These are phyloP conservation scores for Aspergillus panamensis DNA, from an alignment of 495 filamentous ascomycete genomes.

Conservation along the genomic window DNA sequence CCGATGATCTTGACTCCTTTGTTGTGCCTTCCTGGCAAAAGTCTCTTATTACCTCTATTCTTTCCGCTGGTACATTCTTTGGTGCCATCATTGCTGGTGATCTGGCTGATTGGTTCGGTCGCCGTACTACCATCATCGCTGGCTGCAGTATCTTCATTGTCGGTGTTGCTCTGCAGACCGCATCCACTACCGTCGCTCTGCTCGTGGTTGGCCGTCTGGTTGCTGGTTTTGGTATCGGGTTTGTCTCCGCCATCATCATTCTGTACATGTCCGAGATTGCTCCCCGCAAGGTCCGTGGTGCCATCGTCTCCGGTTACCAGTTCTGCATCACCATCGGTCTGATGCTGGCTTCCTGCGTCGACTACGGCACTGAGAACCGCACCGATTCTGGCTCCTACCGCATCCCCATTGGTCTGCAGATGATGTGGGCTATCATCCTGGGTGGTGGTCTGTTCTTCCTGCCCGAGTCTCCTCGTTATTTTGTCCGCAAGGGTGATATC, in stretches of 20 bases:
- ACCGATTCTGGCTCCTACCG: conserved; percentile 63
- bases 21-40: conserved; percentile 47
- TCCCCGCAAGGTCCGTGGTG: conserved; percentile 64
- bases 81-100: conserved; percentile 69
- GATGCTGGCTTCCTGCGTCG: conserved; percentile 67
- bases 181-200: conserved; percentile 45
- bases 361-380: conserved; percentile 62
- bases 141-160: conserved; percentile 63
- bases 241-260: conserved; percentile 71
- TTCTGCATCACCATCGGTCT: conserved; percentile 72
- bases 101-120: conserved; percentile 64
- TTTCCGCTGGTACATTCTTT: conserved; percentile 74
- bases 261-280: conserved; percentile 67
- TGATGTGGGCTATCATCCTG: conserved; percentile 64
- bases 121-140: conserved; percentile 62
- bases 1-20: conserved; percentile 31
- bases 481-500: conserved; percentile 53
- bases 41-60: conserved; percentile 68
- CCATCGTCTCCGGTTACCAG: conserved; percentile 66
- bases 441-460: conserved; percentile 64
- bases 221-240: conserved; percentile 70
- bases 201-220: conserved; percentile 69
- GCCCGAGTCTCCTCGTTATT: conserved; percentile 71
- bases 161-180: conserved; percentile 61
- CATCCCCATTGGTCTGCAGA: conserved; percentile 66